These are phyloP conservation scores for Fusarium setosum DNA, from an alignment of 2,329 filamentous ascomycete species.

Conservation along the genomic window DNA sequence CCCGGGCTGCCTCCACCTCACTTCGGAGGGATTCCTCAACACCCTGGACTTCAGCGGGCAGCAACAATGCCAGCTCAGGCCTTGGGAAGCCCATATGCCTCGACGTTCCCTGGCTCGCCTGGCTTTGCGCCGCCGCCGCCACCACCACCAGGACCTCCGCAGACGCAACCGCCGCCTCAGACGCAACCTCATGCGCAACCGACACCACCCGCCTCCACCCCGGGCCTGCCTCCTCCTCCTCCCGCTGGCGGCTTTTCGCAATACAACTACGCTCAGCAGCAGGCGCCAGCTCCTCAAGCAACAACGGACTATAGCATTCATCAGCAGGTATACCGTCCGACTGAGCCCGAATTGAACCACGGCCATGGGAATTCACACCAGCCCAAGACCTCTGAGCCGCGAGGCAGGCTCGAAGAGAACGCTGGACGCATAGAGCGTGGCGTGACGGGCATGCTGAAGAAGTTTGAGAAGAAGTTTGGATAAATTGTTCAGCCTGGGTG, in stretches of 20 bases:
- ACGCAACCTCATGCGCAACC: slow-evolving; percentile 44
- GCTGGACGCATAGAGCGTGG: slow-evolving; percentile 76
- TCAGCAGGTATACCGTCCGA: slow-evolving; percentile 76
- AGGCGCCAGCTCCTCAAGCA: slow-evolving; percentile 32
- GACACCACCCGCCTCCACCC: slow-evolving; percentile 49
- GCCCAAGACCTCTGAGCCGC: slow-evolving; percentile 55
- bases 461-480: slow-evolving; percentile 80
- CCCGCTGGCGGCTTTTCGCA: slow-evolving; percentile 68
- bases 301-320: slow-evolving; percentile 69
- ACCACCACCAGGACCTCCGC: slow-evolving; percentile 45
- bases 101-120: slow-evolving; percentile 58
- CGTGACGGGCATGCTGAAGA: slow-evolving; percentile 78
- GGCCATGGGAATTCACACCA: slow-evolving; percentile 51
- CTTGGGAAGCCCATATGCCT: slow-evolving; percentile 56
- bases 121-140: slow-evolving; percentile 53
- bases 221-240: slow-evolving; percentile 55
- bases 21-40: slow-evolving; percentile 53
- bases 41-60: slow-evolving; percentile 60
- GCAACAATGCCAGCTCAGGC: slow-evolving; percentile 62
- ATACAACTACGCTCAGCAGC: slow-evolving; percentile 57
- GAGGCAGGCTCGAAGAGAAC: slow-evolving; percentile 70
- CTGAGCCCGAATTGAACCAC: slow-evolving; percentile 67
- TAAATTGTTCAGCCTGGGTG: slow-evolving; percentile 41
- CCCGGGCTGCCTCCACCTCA: slow-evolving; percentile 56
- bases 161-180: slow-evolving; percentile 44